Evolutionary conservation across 1,284 basidiomycete species (phyloP).

Genomic region (Ustilago bromivora): DNA sequence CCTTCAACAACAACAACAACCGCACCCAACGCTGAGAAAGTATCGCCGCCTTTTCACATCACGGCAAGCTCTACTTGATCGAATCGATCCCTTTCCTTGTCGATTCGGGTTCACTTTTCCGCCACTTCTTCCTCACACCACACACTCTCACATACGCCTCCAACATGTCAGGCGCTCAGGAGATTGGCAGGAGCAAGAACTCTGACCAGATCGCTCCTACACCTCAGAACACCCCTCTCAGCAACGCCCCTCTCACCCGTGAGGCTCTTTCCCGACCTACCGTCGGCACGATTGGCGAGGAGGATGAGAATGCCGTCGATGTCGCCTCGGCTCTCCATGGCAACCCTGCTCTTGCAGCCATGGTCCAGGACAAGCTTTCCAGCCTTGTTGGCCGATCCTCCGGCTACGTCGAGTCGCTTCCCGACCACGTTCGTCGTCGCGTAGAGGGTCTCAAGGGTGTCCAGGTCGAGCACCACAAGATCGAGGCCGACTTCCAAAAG

Average conservation of each 20-base stretch:
- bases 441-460: constrained; percentile 94
- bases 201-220: constrained; percentile 75
- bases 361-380: constrained; percentile 73
- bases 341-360: constrained; percentile 69
- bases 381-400: constrained; percentile 82
- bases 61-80: constrained; percentile 5
- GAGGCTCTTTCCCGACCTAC: constrained; percentile 76
- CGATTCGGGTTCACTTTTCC: neutral
- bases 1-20: neutral
- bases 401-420: constrained; percentile 87
- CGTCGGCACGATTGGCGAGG: constrained; percentile 68
- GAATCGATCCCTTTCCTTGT: constrained; percentile 1
- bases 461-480: constrained; percentile 90
- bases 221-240: constrained; percentile 83
- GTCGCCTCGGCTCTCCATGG: constrained; percentile 55
- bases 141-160: neutral
- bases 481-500: constrained; percentile 95
- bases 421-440: constrained; percentile 83
- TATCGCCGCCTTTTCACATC: constrained; percentile 10
- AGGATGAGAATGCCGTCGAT: constrained; percentile 61
- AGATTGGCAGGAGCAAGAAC: constrained; percentile 58
- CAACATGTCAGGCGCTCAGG: constrained; percentile 53
- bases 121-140: neutral
- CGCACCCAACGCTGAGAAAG: constrained; percentile 6
- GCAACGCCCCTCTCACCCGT: constrained; percentile 78